These are phyloP conservation scores for Naganishia friedmannii DNA, from an alignment of 768 basidiomycete species.

Conservation along the genomic window DNA sequence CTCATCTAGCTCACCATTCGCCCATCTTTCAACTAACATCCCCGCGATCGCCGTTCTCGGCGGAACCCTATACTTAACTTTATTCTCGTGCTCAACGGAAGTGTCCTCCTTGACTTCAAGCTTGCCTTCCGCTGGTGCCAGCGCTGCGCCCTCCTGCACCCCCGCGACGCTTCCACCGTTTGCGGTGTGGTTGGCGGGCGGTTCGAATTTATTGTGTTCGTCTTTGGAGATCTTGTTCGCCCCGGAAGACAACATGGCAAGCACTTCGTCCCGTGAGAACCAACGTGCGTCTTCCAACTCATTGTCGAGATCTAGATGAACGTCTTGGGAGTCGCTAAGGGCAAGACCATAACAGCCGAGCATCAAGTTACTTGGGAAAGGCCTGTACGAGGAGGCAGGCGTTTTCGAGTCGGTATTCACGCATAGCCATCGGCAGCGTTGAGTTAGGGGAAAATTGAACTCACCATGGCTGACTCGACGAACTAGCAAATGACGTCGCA, in stretches of 20 bases:
- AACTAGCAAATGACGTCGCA: constrained; percentile 35
- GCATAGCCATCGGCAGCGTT: too few species aligned
- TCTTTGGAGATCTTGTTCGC: constrained; percentile 58
- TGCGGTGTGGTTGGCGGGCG: constrained; percentile 31
- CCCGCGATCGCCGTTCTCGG: constrained; percentile 76
- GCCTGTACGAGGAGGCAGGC: constrained; percentile 56
- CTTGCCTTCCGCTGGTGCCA: constrained; percentile 49
- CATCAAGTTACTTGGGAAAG: constrained; percentile 87
- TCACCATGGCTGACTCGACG: constrained; percentile 48
- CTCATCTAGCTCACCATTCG: constrained; percentile 45
- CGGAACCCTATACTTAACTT: constrained; percentile 65
- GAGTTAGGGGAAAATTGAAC: neutral
- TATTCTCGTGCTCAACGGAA: constrained; percentile 29
- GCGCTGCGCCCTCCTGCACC: constrained; percentile 51
- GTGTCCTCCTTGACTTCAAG: constrained; percentile 32
- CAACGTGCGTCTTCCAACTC: constrained; percentile 92
- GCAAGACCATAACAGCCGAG: constrained; percentile 82
- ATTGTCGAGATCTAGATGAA: constrained; percentile 84
- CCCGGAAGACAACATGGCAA: constrained; percentile 58
- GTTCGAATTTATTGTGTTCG: constrained; percentile 59
- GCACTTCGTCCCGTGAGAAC: constrained; percentile 74
- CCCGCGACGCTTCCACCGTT: constrained; percentile 34
- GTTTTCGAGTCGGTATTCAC: too few species aligned
- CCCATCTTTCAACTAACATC: constrained; percentile 80
- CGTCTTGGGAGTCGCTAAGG: constrained; percentile 57